Evolutionary conservation across 2,329 filamentous ascomycete genomes (phyloP).

Genomic region (Xylogone sp.): DNA sequence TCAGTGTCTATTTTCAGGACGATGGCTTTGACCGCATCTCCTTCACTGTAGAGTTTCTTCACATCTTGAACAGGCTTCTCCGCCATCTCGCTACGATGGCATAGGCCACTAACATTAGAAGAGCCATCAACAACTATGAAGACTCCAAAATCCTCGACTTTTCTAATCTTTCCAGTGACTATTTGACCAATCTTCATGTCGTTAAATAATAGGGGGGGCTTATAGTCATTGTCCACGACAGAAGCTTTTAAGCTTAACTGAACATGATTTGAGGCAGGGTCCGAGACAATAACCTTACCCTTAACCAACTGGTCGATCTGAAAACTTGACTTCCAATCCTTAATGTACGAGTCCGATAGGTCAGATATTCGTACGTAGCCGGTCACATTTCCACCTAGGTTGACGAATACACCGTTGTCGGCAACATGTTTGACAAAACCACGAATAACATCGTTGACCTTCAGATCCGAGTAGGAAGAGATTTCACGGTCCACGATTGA

Average conservation of each 20-base stretch:
- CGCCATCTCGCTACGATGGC: constrained; percentile 89
- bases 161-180: constrained; percentile 85
- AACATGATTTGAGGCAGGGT: constrained; percentile 64
- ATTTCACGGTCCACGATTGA: constrained; percentile 80
- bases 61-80: constrained; percentile 79
- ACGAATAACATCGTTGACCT: constrained; percentile 73
- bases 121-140: constrained; percentile 90
- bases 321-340: constrained; percentile 92
- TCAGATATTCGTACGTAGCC: constrained; percentile 84
- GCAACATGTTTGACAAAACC: constrained; percentile 90
- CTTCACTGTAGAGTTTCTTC: constrained; percentile 84
- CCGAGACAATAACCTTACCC: constrained; percentile 74
- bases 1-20: constrained; percentile 73
- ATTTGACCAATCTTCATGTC: constrained; percentile 77
- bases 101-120: constrained; percentile 85
- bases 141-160: constrained; percentile 91
- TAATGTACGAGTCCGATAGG: constrained; percentile 84
- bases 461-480: constrained; percentile 63
- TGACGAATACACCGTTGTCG: constrained; percentile 85
- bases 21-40: constrained; percentile 90
- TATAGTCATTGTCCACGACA: constrained; percentile 74
- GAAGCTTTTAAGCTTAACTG: constrained; percentile 88
- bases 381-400: constrained; percentile 75
- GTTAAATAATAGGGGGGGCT: constrained; percentile 66
- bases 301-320: constrained; percentile 87